Conservation (phyloP, 2,329 filamentous ascomycete species). For the Rhinocladiella similis region DNA sequence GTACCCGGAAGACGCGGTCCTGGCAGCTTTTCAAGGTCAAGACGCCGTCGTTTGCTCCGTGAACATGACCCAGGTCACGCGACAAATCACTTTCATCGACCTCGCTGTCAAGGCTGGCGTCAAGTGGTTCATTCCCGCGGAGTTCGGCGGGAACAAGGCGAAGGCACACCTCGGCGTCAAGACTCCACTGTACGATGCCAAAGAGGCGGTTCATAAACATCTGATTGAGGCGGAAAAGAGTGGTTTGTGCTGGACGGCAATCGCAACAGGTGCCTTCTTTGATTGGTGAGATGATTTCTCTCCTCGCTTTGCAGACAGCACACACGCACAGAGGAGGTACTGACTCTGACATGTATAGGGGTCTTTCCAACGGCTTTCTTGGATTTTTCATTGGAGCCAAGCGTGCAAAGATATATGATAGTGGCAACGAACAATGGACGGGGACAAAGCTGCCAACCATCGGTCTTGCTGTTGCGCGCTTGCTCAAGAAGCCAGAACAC, state of each 20-base stretch:
- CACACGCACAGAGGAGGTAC: background rate
- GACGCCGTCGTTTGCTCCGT: conserved; percentile 30
- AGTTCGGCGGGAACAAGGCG: conserved; percentile 30
- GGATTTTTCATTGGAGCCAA: conserved; percentile 47
- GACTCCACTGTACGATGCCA: conserved; percentile 34
- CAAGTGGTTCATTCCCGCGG: conserved; percentile 36
- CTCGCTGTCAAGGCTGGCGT: conserved; percentile 35
- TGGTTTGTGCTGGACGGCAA: conserved; percentile 32
- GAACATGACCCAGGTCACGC: conserved; percentile 8
- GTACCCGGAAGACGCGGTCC: too few species aligned
- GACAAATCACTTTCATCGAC: conserved; percentile 36
- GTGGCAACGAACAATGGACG: conserved; percentile 50
- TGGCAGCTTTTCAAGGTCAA: conserved; percentile 27
- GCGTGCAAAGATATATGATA: conserved; percentile 48
- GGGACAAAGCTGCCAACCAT: conserved; percentile 49
- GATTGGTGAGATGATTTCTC: conserved; percentile 30
- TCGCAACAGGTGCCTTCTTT: conserved; percentile 35
- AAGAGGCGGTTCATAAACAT: conserved; percentile 32
- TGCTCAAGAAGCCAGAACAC: conserved; percentile 50
- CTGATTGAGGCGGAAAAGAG: conserved; percentile 24
- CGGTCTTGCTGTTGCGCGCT: conserved; percentile 49
- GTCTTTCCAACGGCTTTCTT: conserved; percentile 41
- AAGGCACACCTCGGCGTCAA: conserved; percentile 15
- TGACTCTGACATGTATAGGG: background rate
- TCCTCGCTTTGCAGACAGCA: background rate